A percentile compares a stretch with the other conserved stretches of the same genome.
Conservation (phyloP, 2,329 filamentous ascomycete genomes). For the Penicillium griseofulvum region DNA sequence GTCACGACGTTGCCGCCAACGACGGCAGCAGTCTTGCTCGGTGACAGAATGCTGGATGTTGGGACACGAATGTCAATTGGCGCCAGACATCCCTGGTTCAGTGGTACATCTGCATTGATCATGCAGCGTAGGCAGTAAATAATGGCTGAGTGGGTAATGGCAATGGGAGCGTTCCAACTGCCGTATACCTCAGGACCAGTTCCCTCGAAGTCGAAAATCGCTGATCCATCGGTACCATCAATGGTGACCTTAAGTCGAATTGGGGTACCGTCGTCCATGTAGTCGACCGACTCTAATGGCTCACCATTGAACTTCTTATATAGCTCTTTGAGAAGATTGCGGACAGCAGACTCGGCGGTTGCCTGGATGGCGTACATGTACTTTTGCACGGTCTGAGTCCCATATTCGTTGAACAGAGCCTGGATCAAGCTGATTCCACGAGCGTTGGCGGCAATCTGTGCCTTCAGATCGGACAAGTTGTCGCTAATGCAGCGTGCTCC, state of each 20-base stretch:
- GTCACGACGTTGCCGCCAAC: conserved; percentile 83
- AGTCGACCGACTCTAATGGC: conserved; percentile 72
- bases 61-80: conserved; percentile 71
- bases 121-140: conserved; percentile 82
- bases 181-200: conserved; percentile 77
- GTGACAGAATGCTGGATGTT: conserved; percentile 69
- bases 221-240: conserved; percentile 69
- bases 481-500: conserved; percentile 77
- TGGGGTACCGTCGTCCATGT: conserved; percentile 82
- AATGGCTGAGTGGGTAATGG: conserved; percentile 78
- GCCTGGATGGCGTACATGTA: conserved; percentile 82
- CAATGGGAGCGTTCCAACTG: conserved; percentile 78
- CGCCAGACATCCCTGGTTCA: conserved; percentile 80
- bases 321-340: conserved; percentile 70
- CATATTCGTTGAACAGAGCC: conserved; percentile 72
- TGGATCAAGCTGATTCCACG: conserved; percentile 79
- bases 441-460: conserved; percentile 82
- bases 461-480: conserved; percentile 82
- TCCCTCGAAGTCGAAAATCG: conserved; percentile 73
- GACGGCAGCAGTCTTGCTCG: conserved; percentile 73
- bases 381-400: conserved; percentile 72
- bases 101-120: conserved; percentile 76
- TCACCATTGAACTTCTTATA: conserved; percentile 65
- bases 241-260: conserved; percentile 75
- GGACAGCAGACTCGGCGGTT: conserved; percentile 74